These are phyloP conservation scores for Aspergillus affinis DNA, from an alignment of 495 filamentous ascomycete species.

Conservation along the genomic window DNA sequence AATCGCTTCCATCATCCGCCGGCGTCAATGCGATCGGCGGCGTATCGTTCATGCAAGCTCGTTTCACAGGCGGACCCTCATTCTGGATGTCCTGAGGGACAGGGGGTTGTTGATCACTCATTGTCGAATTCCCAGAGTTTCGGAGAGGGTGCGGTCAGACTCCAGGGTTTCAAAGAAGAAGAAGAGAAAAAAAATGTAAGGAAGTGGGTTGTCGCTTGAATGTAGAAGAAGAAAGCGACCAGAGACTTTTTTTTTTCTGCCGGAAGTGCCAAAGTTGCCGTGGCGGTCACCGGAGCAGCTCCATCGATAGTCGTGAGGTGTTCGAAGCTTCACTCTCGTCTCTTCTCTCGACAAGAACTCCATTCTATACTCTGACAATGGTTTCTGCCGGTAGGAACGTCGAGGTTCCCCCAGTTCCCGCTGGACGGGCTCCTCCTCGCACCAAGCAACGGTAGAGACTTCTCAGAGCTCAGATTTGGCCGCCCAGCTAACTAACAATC, in stretches of 20 bases:
- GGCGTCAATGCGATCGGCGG: constrained; percentile 36
- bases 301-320: constrained; percentile 29
- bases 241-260: constrained; percentile 22
- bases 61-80: constrained; percentile 27
- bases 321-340: background rate
- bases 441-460: constrained; percentile 35
- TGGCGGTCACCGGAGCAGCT: constrained; percentile 31
- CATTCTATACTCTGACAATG: constrained; percentile 10
- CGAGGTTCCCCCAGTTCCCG: constrained; percentile 11
- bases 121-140: constrained; percentile 22
- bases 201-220: constrained; percentile 1
- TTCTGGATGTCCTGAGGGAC: constrained; percentile 18
- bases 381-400: constrained; percentile 12
- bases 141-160: constrained; percentile 1
- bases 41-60: constrained; percentile 31
- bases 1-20: constrained; percentile 42
- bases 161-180: background rate
- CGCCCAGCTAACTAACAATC: constrained; percentile 12
- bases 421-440: constrained; percentile 13
- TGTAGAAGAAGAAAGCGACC: constrained; percentile 27
- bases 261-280: constrained; percentile 33
- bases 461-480: background rate
- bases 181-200: constrained; percentile 28
- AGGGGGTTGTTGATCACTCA: constrained; percentile 48
- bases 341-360: background rate